Evolutionary conservation across 2,329 filamentous ascomycete genomes (phyloP).

Genomic region (Clarireedia monteithiana): DNA sequence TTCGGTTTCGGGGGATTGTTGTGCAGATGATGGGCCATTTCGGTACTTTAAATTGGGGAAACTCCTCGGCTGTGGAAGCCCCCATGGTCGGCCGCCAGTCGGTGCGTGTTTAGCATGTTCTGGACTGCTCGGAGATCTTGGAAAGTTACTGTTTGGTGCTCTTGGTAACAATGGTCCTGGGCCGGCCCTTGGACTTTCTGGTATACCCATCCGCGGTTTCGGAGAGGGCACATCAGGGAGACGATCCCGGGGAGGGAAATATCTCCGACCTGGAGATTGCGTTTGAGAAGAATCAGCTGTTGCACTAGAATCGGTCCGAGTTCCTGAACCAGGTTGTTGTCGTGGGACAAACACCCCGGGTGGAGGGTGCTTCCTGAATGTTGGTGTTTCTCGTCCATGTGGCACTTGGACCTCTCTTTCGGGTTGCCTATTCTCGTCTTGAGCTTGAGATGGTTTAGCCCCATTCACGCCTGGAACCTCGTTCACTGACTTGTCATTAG

Average conservation of each 20-base stretch:
- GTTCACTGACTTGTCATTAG: slow-evolving; percentile 72
- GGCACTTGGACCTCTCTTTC: slow-evolving; percentile 78
- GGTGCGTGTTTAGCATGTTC: slow-evolving; percentile 1
- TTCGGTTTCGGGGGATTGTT: slow-evolving; percentile 25
- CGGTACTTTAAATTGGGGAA: slow-evolving; percentile 20
- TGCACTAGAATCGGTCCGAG: slow-evolving; percentile 39
- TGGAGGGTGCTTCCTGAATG: slow-evolving; percentile 26
- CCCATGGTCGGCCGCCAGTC: slow-evolving; percentile 4
- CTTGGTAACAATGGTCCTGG: slow-evolving; percentile 19
- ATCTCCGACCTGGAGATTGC: slow-evolving; percentile 42
- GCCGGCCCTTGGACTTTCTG: slow-evolving; percentile 14
- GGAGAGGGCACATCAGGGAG: slow-evolving; percentile 14
- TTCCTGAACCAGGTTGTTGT: slow-evolving; percentile 30
- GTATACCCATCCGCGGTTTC: slow-evolving; percentile 9
- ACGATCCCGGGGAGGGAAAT: slow-evolving; percentile 21
- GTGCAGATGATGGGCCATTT: slow-evolving; percentile 17
- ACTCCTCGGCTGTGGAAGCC: slow-evolving; percentile 12
- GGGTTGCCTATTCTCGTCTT: slow-evolving; percentile 78
- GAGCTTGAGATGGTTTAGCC: slow-evolving; percentile 65
- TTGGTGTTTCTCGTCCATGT: slow-evolving; percentile 59
- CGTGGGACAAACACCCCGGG: slow-evolving; percentile 21
- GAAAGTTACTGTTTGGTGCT: slow-evolving; percentile 18
- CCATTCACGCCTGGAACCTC: slow-evolving; percentile 61
- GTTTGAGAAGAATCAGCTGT: slow-evolving; percentile 30
- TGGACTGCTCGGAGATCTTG: slow-evolving; percentile 13